Evolutionary conservation across 225 moss, liverwort and hornwort genomes (phyloP).

Genomic region (Straminergon stramineum): DNA sequence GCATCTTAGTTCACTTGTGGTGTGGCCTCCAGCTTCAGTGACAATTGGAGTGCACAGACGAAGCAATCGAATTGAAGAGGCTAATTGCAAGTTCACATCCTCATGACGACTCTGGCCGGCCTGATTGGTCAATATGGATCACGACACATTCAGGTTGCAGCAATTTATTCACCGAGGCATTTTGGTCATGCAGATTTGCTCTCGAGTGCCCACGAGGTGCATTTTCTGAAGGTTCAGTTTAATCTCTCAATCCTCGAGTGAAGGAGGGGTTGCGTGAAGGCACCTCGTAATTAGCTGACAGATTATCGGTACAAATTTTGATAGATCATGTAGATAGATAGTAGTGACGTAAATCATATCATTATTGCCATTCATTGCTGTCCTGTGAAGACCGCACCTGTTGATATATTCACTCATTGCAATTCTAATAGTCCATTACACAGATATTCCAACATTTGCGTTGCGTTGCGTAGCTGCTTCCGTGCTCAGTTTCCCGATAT

Average conservation of each 20-base stretch:
- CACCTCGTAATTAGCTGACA: not conserved
- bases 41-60: not conserved
- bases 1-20: not conserved
- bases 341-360: not conserved
- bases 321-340: slow-evolving; percentile 12
- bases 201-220: not conserved
- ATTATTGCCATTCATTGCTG: slow-evolving; percentile 11
- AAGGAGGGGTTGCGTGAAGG: not conserved
- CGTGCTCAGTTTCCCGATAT: too few species aligned
- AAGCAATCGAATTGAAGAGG: not conserved
- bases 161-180: not conserved
- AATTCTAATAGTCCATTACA: not conserved
- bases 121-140: not conserved
- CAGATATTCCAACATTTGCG: not conserved
- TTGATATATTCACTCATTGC: not conserved
- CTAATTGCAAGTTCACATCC: not conserved
- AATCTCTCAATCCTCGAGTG: not conserved
- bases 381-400: not conserved
- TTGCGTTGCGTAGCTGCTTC: not conserved
- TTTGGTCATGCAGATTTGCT: not conserved
- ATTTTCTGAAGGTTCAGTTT: not conserved
- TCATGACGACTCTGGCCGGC: not conserved
- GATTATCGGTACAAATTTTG: slow-evolving; percentile 5
- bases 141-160: not conserved
- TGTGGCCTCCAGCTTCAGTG: not conserved